Conservation (phyloP, 2,329 filamentous ascomycete species). For the Apiospora rasikravindrae region DNA sequence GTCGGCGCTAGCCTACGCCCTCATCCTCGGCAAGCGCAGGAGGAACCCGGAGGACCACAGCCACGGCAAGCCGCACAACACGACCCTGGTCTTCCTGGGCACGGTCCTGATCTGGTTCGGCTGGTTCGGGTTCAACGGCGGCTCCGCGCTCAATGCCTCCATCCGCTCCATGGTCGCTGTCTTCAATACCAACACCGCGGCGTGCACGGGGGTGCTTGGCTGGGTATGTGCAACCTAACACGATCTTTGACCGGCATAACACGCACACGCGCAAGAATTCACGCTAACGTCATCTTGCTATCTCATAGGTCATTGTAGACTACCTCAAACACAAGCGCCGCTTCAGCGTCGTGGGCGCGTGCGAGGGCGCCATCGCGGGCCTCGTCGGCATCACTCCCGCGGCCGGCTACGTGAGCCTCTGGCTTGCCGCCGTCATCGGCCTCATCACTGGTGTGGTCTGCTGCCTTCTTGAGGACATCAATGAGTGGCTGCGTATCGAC, state of each 20-base stretch:
- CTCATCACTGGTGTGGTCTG: slow-evolving; percentile 54
- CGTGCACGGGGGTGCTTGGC: slow-evolving; percentile 56
- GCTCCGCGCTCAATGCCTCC: slow-evolving; percentile 54
- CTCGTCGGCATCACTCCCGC: slow-evolving; percentile 65
- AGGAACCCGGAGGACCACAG: slow-evolving; percentile 51
- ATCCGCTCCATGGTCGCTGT: slow-evolving; percentile 59
- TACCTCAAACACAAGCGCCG: slow-evolving; percentile 51
- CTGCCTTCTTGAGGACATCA: slow-evolving; percentile 21
- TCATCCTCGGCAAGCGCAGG: slow-evolving; percentile 63
- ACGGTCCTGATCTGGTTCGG: slow-evolving; percentile 71
- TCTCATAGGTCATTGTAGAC: slow-evolving; percentile 46
- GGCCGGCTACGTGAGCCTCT: slow-evolving; percentile 59
- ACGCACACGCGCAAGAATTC: too few species aligned
- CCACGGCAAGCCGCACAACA: slow-evolving; percentile 63
- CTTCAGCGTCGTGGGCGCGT: slow-evolving; percentile 57
- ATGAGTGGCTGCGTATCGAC: slow-evolving; percentile 45
- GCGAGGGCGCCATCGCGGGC: slow-evolving; percentile 60
- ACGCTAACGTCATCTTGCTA: background rate
- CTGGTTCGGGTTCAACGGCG: slow-evolving; percentile 61
- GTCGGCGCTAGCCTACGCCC: slow-evolving; percentile 66
- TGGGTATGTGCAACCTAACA: slow-evolving; percentile 44
- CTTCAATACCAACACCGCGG: slow-evolving; percentile 64
- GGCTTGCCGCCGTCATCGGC: slow-evolving; percentile 56
- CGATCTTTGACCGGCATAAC: background rate
- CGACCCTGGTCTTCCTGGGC: slow-evolving; percentile 66